Base-by-base conservation (phyloP, 192 early-diverging fungal genomes). In the Coemansia sp. region DNA sequence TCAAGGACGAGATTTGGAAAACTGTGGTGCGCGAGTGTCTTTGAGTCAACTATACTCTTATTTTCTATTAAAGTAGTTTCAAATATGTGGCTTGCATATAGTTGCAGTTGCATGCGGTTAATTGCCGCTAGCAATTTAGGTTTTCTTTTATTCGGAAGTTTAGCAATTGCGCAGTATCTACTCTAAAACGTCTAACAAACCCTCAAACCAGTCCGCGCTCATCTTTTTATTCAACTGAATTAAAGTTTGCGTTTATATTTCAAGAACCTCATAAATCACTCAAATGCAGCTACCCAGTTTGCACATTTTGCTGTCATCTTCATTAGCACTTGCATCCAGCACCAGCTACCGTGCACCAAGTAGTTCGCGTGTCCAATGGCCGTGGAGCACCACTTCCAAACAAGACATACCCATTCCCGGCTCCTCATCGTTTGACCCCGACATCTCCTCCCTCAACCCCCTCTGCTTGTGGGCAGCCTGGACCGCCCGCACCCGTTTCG, bases 1-100 rank as follows among this genome's bases (percentile, higher is more conserved):
- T 86, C 3, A 71, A 85, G 47, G 23, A 48, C 6, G 87, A 89
- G 38, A 76, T 57, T 12, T 83, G 78, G 78, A 34, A 59, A 36
- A 68, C 59, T 17, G 68, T 80, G 11, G 52, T 74, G 0, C 31
- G 31, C 0, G 31, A 31, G 31, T 31, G 31, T 31, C 31, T 31
- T 8, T 31, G 7, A 31, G 7, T 31, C 31, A 31, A 31, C 0
- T 31, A 31, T 31, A 31, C 6, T 31, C 31, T 6, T 31, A 8
- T 5, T 5, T 31, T 8, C 7, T 31, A 31, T 6, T 31, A 6
- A 31, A 31, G 5, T 31, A 31, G 5, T 31, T 31, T 31, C 6
- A 31, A 31, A 31, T 31, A 8, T 6, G 31, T 31, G 31, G 31
- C 31, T 31, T 31, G 31, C 31, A 31, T 31, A 7, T 6, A 31